These are phyloP conservation scores for Flagelloscypha sp. DNA, from an alignment of 768 basidiomycete species.

Conservation along the genomic window DNA sequence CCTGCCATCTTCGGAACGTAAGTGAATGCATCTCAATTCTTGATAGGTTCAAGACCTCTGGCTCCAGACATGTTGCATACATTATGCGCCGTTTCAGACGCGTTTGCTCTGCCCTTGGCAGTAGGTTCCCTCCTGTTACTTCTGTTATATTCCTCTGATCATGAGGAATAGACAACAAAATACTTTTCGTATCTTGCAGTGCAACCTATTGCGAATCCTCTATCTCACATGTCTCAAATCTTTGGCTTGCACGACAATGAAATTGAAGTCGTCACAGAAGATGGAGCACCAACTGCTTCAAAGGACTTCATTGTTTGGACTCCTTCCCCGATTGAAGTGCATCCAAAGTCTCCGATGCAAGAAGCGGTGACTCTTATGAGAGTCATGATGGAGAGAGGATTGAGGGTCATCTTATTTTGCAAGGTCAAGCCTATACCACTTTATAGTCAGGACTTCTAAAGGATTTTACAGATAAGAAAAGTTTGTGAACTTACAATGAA, in stretches of 20 bases:
- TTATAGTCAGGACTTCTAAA: not conserved
- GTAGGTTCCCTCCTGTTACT: constrained; percentile 31
- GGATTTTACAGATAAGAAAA: constrained; percentile 54
- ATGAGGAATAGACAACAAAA: constrained; percentile 44
- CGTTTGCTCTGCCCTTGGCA: constrained; percentile 70
- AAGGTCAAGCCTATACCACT: constrained; percentile 36
- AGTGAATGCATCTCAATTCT: not conserved
- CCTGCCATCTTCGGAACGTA: constrained; percentile 75
- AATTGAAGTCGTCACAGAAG: constrained; percentile 62
- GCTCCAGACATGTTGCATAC: constrained; percentile 66
- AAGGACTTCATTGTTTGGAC: constrained; percentile 83
- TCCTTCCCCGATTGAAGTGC: constrained; percentile 48
- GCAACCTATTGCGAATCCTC: constrained; percentile 79
- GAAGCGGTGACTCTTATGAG: constrained; percentile 70
- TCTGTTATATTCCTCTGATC: not conserved
- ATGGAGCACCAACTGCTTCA: constrained; percentile 73
- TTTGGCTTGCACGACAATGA: constrained; percentile 58
- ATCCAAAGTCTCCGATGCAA: constrained; percentile 46
- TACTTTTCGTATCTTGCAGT: constrained; percentile 76
- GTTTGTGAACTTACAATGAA: constrained; percentile 64
- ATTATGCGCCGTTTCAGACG: constrained; percentile 70
- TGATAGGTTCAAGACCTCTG: constrained; percentile 1
- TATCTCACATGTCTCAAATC: constrained; percentile 65
- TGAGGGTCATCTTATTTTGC: constrained; percentile 84
- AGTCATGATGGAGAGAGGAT: constrained; percentile 73